Conservation (phyloP, 352 stramenopile species). For the Phytophthora lateralis region DNA sequence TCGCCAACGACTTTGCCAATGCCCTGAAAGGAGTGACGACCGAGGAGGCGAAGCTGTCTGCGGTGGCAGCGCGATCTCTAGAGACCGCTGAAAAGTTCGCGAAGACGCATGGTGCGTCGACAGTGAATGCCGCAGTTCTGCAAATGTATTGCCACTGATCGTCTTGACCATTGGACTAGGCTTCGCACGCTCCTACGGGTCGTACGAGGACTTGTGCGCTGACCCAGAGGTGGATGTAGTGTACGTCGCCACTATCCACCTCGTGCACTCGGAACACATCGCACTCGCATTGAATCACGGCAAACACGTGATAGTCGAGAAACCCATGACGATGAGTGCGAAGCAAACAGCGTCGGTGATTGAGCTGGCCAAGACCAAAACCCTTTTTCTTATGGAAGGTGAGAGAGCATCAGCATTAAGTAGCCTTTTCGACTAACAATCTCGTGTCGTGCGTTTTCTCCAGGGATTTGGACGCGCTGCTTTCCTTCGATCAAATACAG, state of each 20-base stretch:
- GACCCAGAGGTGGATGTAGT: slow-evolving; percentile 87
- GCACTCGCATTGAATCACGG: slow-evolving; percentile 71
- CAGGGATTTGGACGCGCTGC: slow-evolving; percentile 83
- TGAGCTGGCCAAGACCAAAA: slow-evolving; percentile 55
- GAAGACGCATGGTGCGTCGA: slow-evolving; percentile 37
- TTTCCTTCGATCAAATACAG: slow-evolving; percentile 77
- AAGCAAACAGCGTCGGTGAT: slow-evolving; percentile 74
- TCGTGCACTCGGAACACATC: slow-evolving; percentile 75
- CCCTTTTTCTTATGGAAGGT: slow-evolving; percentile 83
- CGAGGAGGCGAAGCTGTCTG: slow-evolving; percentile 28
- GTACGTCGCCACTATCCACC: slow-evolving; percentile 90
- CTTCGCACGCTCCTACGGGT: slow-evolving; percentile 68
- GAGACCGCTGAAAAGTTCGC: slow-evolving; percentile 51
- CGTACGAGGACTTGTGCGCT: slow-evolving; percentile 81
- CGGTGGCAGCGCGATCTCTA: slow-evolving; percentile 57
- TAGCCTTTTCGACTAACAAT: neutral
- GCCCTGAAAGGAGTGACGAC: slow-evolving; percentile 33
- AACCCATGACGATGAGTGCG: slow-evolving; percentile 89
- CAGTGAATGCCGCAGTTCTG: neutral
- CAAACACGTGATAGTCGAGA: slow-evolving; percentile 94
- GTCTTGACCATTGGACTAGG: slow-evolving; percentile 20
- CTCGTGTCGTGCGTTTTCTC: slow-evolving; percentile 50
- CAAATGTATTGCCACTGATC: neutral
- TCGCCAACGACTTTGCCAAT: slow-evolving; percentile 64
- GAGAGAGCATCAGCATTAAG: slow-evolving; percentile 43